Base-by-base conservation (phyloP, 1,284 basidiomycete species). In the Rhodotorula sp. region DNA sequence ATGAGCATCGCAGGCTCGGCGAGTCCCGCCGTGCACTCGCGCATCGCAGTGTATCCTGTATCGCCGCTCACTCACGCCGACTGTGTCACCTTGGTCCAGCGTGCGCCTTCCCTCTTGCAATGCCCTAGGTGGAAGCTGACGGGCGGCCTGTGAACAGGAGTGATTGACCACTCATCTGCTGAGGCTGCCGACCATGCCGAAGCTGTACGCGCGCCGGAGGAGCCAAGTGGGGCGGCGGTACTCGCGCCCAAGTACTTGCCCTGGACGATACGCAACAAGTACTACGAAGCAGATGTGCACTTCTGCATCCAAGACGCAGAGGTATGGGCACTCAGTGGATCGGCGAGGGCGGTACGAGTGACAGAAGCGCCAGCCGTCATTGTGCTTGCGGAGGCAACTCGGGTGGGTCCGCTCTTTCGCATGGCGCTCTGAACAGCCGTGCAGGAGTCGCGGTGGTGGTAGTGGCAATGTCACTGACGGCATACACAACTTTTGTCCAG, bases 191-290 rank as follows among this genome's bases (percentile, higher is more conserved):
- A 22, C 60, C 10, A 42, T 42, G 37, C 37, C 37, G 37, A 42
- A 10, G 37, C 37, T 42, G 37, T 42, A 42, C 10, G 10, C 37
- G 37, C 37, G 37, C 37, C 37, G 10, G 37, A 42, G 37, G 37
- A 42, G 37, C 37, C 37, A 42, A 42, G 37, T 42, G 37, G 37
- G 37, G 37, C 37, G 37, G 37, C 37, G 37, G 8, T 15, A 7
- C 3, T 33, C 30, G n/a, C 60, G 30, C 3, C 45, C 7, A 22
- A 14, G 4, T 17, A 44, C 24, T 12, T 57, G 29, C 49, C 51
- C 4, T 74, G 72, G 72, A 45, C 17, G 4, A 69, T 74, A 33
- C 29, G 26, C 49, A 74, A 71, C 64, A 64, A 65, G 60, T 74
- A 74, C 65, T 74, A 74, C 65, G 37, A 56, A 1, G 69, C 69